These are phyloP conservation scores for Pseudophaeomoniella oleicola DNA, from an alignment of 2,329 filamentous ascomycete species.

Conservation along the genomic window DNA sequence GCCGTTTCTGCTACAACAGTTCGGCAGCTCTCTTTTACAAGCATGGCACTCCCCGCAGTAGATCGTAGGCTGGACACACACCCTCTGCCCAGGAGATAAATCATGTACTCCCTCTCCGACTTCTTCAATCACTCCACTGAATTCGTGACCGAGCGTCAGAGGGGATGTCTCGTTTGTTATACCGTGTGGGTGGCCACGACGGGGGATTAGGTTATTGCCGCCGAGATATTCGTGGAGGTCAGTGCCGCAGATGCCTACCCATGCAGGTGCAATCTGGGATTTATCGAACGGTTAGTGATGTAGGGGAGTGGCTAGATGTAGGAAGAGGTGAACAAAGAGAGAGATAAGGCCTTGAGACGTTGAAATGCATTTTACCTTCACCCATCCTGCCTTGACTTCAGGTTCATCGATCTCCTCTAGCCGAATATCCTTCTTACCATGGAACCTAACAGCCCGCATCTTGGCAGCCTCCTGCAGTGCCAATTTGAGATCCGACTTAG, in stretches of 20 bases:
- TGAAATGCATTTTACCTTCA: conserved; percentile 16
- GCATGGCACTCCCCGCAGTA: conserved; percentile 38
- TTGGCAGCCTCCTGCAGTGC: no score
- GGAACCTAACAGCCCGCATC: conserved; percentile 33
- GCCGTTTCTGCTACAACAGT: conserved; percentile 40
- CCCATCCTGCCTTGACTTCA: conserved; percentile 22
- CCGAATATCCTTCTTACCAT: conserved; percentile 28
- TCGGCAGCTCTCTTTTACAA: conserved; percentile 36
- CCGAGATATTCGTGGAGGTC: conserved; percentile 33
- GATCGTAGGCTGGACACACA: conserved; percentile 38
- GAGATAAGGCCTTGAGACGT: neutral
- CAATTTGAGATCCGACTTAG: no score
- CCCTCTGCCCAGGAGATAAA: conserved; percentile 33
- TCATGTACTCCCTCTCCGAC: conserved; percentile 33
- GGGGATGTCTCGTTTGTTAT: conserved; percentile 37
- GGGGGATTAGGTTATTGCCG: conserved; percentile 34
- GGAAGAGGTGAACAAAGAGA: conserved; percentile 3
- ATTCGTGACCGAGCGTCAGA: conserved; percentile 40
- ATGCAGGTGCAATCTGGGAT: conserved; percentile 11
- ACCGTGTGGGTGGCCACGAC: conserved; percentile 31
- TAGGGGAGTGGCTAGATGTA: conserved; percentile 5
- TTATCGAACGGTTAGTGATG: conserved; percentile 3
- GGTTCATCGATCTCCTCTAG: conserved; percentile 28
- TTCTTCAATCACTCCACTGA: conserved; percentile 36
- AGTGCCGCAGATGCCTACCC: conserved; percentile 16